Conservation (phyloP, 768 basidiomycete species). For the Mycena amicta region DNA sequence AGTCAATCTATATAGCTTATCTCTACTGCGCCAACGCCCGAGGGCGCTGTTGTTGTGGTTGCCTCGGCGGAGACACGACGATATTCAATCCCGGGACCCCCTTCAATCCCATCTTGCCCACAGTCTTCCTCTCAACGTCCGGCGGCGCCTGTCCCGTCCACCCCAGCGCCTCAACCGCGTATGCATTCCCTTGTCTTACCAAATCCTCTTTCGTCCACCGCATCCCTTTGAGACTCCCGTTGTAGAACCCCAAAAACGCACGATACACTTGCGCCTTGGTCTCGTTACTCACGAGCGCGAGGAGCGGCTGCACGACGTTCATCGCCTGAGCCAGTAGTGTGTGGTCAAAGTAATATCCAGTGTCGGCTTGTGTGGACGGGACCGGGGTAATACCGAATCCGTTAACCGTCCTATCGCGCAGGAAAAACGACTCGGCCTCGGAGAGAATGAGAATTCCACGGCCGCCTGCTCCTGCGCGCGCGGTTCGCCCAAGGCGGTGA, state of each 20-base stretch:
- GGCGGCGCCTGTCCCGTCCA: constrained; percentile 39
- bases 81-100: constrained; percentile 35
- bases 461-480: constrained; percentile 69
- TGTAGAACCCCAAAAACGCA: constrained; percentile 62
- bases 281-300: constrained; percentile 38
- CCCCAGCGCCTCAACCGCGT: constrained; percentile 38
- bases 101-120: constrained; percentile 54
- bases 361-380: constrained; percentile 8
- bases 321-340: constrained; percentile 21
- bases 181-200: constrained; percentile 43
- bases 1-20: neutral
- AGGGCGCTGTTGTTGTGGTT: neutral
- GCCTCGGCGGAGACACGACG: constrained; percentile 4
- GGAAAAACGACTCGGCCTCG: constrained; percentile 52
- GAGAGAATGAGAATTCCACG: constrained; percentile 59
- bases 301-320: constrained; percentile 25
- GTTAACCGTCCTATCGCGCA: constrained; percentile 40
- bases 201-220: constrained; percentile 42
- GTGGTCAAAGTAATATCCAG: constrained; percentile 6
- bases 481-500: constrained; percentile 78
- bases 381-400: constrained; percentile 42
- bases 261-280: constrained; percentile 54
- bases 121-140: constrained; percentile 42
- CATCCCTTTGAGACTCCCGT: constrained; percentile 38
- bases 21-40: no score